phyloP scores from a whole-genome alignment of 2,329 filamentous ascomycete genomes.

The Fusarium staphyleae region DNA sequence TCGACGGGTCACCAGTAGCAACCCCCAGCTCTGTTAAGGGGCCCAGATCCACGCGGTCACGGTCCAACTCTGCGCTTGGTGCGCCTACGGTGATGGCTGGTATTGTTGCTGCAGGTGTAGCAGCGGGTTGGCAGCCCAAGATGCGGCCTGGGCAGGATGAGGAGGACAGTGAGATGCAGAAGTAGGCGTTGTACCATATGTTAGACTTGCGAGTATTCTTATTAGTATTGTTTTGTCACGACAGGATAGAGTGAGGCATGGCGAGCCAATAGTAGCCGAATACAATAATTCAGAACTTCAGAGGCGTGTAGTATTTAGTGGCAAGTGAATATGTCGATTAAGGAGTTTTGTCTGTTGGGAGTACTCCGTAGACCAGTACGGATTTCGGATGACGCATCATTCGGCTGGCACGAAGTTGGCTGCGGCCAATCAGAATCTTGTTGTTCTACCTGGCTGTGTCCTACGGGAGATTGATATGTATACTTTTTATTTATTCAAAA shows the following conservation, averaged over 20 bases:
- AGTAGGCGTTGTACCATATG: constrained; percentile 32
- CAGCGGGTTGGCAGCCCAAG: constrained; percentile 77
- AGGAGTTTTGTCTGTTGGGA: too few species aligned
- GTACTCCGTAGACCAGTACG: too few species aligned
- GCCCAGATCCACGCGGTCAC: constrained; percentile 70
- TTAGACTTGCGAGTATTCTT: constrained; percentile 23
- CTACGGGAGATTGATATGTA: too few species aligned
- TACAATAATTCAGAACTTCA: too few species aligned
- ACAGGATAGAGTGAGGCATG: neutral
- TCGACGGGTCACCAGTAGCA: constrained; percentile 54
- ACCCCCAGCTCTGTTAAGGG: constrained; percentile 69
- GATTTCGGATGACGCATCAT: too few species aligned
- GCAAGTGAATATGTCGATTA: too few species aligned
- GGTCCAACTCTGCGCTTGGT: constrained; percentile 74
- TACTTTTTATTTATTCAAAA: too few species aligned
- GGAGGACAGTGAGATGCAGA: constrained; percentile 37
- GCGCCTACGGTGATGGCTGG: constrained; percentile 84
- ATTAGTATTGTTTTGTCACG: constrained; percentile 35
- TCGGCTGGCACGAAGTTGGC: too few species aligned
- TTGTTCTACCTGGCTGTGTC: too few species aligned
- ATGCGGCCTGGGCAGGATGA: constrained; percentile 40
- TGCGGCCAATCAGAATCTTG: too few species aligned
- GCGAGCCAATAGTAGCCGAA: too few species aligned
- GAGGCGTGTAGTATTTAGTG: too few species aligned
- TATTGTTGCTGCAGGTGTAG: constrained; percentile 78